phyloP scores from a whole-genome alignment of 1,284 basidiomycete genomes.

The Fomitopsis palustris region DNA sequence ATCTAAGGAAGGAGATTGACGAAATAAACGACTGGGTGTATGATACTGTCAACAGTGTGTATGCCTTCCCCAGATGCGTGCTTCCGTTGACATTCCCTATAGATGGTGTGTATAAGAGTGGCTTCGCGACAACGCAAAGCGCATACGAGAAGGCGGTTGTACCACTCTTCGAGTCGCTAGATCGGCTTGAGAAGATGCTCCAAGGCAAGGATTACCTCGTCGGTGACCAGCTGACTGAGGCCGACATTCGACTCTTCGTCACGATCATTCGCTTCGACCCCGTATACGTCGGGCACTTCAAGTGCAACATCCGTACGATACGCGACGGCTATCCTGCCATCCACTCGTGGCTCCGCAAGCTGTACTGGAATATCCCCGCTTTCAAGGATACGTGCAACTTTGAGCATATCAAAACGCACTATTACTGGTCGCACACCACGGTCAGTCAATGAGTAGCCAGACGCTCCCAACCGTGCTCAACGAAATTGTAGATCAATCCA shows the following conservation, averaged over 20 bases:
- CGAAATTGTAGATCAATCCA: constrained; percentile 43
- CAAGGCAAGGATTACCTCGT: constrained; percentile 80
- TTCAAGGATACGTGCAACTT: constrained; percentile 92
- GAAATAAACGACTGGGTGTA: constrained; percentile 88
- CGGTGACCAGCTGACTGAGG: constrained; percentile 84
- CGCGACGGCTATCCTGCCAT: constrained; percentile 80
- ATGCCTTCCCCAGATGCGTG: not conserved
- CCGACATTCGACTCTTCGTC: constrained; percentile 88
- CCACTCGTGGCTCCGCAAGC: constrained; percentile 80
- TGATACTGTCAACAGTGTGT: constrained; percentile 74
- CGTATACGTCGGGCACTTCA: constrained; percentile 91
- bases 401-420: constrained; percentile 84
- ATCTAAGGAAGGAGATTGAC: constrained; percentile 67
- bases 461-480: not conserved
- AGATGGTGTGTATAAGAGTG: constrained; percentile 88
- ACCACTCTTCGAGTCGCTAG: constrained; percentile 74
- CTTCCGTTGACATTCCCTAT: not conserved
- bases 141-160: constrained; percentile 81
- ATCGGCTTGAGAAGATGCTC: constrained; percentile 79
- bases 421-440: constrained; percentile 69
- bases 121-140: constrained; percentile 81
- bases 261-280: constrained; percentile 85
- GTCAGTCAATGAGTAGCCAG: constrained; percentile 31
- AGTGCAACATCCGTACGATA: constrained; percentile 85
- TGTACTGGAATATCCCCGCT: constrained; percentile 90